These are phyloP conservation scores for Laguncularia racemosa DNA, from an alignment of 345 rosid genomes.

Conservation along the genomic window DNA sequence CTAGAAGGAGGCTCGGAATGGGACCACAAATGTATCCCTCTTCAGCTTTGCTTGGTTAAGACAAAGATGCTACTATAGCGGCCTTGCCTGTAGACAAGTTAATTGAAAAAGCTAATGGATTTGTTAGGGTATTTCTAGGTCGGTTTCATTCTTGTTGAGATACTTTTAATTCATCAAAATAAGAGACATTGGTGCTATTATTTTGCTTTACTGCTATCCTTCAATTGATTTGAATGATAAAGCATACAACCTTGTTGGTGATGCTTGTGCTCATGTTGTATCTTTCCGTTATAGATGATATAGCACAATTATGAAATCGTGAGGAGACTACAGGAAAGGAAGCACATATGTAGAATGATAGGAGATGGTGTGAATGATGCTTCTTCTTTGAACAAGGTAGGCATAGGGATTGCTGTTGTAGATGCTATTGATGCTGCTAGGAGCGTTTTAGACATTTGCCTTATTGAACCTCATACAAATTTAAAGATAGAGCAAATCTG, in stretches of 20 bases:
- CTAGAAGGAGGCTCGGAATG: slow-evolving; percentile 95
- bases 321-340: slow-evolving; percentile 70
- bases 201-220: neutral
- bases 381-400: too few relatives aligned
- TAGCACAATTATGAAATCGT: slow-evolving; percentile 93
- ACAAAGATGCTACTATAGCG: too few relatives aligned
- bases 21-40: slow-evolving; percentile 96
- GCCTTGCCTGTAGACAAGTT: too few relatives aligned
- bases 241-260: neutral
- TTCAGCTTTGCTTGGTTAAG: slow-evolving; percentile 77
- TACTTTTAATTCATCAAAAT: neutral
- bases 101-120: too few relatives aligned
- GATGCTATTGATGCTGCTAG: slow-evolving; percentile 98
- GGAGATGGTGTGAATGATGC: slow-evolving; percentile 97
- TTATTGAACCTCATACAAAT: slow-evolving; percentile 76
- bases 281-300: slow-evolving; percentile 14
- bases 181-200: neutral
- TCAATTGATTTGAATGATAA: neutral
- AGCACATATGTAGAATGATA: slow-evolving; percentile 92
- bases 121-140: too few relatives aligned
- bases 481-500: neutral
- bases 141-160: too few relatives aligned
- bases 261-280: neutral
- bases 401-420: slow-evolving; percentile 87
- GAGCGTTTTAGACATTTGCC: slow-evolving; percentile 86